Percentiles rank a stretch among this genome's conserved stretches.
These are phyloP conservation scores for Monosporascus sp. DNA, from an alignment of 2,329 filamentous ascomycete genomes.

Conservation along the genomic window DNA sequence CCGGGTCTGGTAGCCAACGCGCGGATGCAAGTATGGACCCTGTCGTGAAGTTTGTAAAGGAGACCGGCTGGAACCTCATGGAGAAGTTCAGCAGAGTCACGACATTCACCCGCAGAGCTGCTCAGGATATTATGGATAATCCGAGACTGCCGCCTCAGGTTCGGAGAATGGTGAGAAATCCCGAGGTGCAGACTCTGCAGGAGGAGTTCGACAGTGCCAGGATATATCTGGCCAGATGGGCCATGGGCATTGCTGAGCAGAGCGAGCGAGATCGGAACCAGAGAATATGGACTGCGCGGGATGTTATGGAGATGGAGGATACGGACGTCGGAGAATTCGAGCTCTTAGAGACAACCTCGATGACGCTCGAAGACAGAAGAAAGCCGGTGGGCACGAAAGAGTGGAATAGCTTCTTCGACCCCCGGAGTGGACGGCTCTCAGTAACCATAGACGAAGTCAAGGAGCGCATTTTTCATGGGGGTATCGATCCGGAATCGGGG, in stretches of 20 bases:
- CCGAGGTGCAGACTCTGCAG: constrained; percentile 89
- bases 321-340: constrained; percentile 96
- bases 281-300: constrained; percentile 87
- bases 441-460: constrained; percentile 90
- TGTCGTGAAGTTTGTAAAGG: constrained; percentile 87
- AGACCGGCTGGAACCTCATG: constrained; percentile 92
- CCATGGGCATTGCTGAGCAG: constrained; percentile 97
- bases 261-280: constrained; percentile 82
- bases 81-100: constrained; percentile 97
- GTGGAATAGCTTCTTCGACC: constrained; percentile 88
- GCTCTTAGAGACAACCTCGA: constrained; percentile 70
- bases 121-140: constrained; percentile 87
- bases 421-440: constrained; percentile 64
- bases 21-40: constrained; percentile 80
- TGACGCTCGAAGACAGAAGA: constrained; percentile 72
- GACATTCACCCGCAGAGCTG: constrained; percentile 87
- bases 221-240: constrained; percentile 92
- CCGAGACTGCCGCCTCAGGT: constrained; percentile 87
- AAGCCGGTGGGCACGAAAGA: constrained; percentile 75
- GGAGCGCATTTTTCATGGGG: constrained; percentile 94
- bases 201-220: constrained; percentile 97
- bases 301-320: constrained; percentile 89
- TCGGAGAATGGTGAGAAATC: constrained; percentile 76
- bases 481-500: constrained; percentile 80
- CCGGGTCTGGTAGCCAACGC: constrained; percentile 33